Evolutionary conservation across 345 rosid genomes (phyloP), one percentile per base, ranked within the genome.

Genomic region (Nephelium lappaceum): DNA sequence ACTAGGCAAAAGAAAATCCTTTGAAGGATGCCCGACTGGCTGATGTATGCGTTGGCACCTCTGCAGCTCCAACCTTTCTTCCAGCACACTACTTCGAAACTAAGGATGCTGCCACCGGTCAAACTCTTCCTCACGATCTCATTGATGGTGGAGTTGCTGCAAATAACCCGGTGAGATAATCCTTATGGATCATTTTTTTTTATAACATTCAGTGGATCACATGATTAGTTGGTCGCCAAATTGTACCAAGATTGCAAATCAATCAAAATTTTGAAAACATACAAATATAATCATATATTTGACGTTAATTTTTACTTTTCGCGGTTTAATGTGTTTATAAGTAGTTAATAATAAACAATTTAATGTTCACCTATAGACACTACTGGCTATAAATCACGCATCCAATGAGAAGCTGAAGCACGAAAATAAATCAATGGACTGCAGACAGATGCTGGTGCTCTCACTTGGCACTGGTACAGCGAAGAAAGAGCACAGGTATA

Each of bases 81-180:
- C 86, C 84, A 4, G 58, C 84, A 10, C 51, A 84, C 74, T 36
- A 57, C 43, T 81, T 81, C 51, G 41, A 74, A 36, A 78, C 39
- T 21, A 62, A 72, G 47, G 77, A 84, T 47, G 23, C 15, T 19
- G 75, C 18, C n/a, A 31, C 25, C 2, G 72, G 77, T 19, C 14
- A 31, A 5, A 71, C 15, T n/a, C 71, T 31, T 11, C 42, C 24
- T 21, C 81, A 75, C 41, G 58, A 81, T 42, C 86, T 84, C 2
- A 11, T 81, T 63, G 86, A 81, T 43, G 86, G 86, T 24, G 86
- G 76, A 16, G 80, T 84, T 21, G 82, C 78, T 0, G 84, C 82
- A 12, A 81, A 78, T 65, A 84, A 84, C 49, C 84, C 84, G 21
- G 84, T 84, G 51, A 45, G 51, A 3, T 31, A 31, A 2, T 31